Evolutionary conservation across 495 filamentous ascomycete species (phyloP).

Genomic region (Neurospora tetraspora): DNA sequence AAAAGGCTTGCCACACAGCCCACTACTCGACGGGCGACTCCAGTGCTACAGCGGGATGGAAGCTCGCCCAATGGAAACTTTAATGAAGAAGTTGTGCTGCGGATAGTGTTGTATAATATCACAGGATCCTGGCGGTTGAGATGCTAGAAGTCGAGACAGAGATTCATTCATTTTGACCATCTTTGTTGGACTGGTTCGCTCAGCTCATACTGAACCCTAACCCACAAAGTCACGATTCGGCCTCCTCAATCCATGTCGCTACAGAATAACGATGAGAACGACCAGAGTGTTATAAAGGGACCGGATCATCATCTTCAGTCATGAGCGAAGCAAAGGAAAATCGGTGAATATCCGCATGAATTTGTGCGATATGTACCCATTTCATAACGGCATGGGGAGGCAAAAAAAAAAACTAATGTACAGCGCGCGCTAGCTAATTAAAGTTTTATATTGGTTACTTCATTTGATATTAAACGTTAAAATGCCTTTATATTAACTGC

Average conservation of each 20-base stretch:
- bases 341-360: background rate
- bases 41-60: background rate
- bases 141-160: too few relatives aligned
- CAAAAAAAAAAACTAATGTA: constrained; percentile 1
- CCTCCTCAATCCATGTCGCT: background rate
- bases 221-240: background rate
- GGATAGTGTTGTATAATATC: too few relatives aligned
- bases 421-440: too few relatives aligned
- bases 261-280: background rate
- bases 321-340: background rate
- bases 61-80: background rate
- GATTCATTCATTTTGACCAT: background rate
- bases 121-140: too few relatives aligned
- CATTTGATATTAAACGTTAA: too few relatives aligned
- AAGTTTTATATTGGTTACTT: too few relatives aligned
- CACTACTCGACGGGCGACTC: background rate
- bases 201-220: background rate
- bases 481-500: too few relatives aligned
- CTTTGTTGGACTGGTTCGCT: background rate
- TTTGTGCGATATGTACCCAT: background rate
- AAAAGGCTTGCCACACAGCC: background rate
- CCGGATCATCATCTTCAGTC: background rate
- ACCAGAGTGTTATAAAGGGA: background rate
- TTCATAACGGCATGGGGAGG: background rate
- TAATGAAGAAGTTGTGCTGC: too few relatives aligned